Percentiles rank a stretch among this genome's conserved stretches.
Evolutionary conservation across 2,329 filamentous ascomycete genomes (phyloP).

Genomic region (Cercospora zeina): DNA sequence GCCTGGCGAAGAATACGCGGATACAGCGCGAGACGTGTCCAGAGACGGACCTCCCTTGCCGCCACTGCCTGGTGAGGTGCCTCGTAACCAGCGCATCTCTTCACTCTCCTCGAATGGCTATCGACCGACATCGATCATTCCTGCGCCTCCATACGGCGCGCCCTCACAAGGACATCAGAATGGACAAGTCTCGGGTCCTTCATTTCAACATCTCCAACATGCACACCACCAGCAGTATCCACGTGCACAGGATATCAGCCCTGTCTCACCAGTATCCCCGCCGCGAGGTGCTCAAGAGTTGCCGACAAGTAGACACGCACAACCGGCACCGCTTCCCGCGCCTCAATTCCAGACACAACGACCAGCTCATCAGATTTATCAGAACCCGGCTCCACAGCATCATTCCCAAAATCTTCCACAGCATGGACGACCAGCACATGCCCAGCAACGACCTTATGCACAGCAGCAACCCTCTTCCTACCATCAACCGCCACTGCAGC

Average conservation of each 20-base stretch:
- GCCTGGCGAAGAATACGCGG: slow-evolving; percentile 41
- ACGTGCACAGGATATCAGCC: slow-evolving; percentile 31
- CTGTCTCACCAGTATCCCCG: slow-evolving; percentile 39
- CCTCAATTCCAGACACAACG: slow-evolving; percentile 25
- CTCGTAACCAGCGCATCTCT: slow-evolving; percentile 9
- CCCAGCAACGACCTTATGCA: slow-evolving; percentile 22
- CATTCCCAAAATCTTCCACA: slow-evolving; percentile 18
- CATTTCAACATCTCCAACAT: slow-evolving; percentile 43
- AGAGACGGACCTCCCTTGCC: slow-evolving; percentile 38
- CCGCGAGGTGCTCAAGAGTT: slow-evolving; percentile 30
- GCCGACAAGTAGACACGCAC: slow-evolving; percentile 26
- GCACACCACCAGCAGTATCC: slow-evolving; percentile 28
- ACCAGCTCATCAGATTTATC: slow-evolving; percentile 17
- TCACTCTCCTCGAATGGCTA: slow-evolving; percentile 12
- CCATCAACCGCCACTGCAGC: slow-evolving; percentile 22
- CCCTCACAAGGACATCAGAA: slow-evolving; percentile 36
- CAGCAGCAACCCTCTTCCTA: slow-evolving; percentile 22
- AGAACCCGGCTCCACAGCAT: slow-evolving; percentile 15
- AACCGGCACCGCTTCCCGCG: slow-evolving; percentile 37
- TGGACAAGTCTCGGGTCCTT: slow-evolving; percentile 24
- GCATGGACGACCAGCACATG: slow-evolving; percentile 16
- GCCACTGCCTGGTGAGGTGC: slow-evolving; percentile 18
- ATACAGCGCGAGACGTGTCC: slow-evolving; percentile 22
- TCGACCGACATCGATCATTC: background rate
- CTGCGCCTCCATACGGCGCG: slow-evolving; percentile 27